Base-by-base conservation (phyloP, 176 grass and related monocot genomes). In the Ampelocalamus luodianensis region DNA sequence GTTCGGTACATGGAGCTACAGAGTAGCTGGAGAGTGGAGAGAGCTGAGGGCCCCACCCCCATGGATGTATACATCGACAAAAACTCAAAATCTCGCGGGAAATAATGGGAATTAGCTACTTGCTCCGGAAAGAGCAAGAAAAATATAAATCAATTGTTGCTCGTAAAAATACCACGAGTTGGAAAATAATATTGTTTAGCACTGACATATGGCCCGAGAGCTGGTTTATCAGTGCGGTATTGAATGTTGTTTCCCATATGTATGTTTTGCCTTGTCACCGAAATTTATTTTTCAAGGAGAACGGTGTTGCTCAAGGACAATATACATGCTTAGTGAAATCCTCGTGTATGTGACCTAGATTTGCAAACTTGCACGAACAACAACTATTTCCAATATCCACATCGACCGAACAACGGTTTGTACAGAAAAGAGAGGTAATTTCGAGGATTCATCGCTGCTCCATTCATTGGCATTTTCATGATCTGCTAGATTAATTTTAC, bases 1-100 rank as follows among this genome's bases (percentile, higher is more conserved):
- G 17, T 17, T 29, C 70, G 53, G 71, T 72, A 37, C 63, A 85
- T 15, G 61, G 63, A 85, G 73, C 34, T 62, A 49, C 11, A 48
- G 44, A 70, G 78, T 27, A 1, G 49, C 3, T n/a, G 32, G 32
- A 27, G 48, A 39, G 71, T 8, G 53, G 53, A 3, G 8, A n/a
- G 27, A 16, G 56, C 32, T 2, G 37, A 27, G 39, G 16, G 58
- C 23, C 34, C 7, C 32, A 34, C 32, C 29, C 29, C 29, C 8
- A 24, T 15, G 3, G n/a, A 24, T 6, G 32, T 3, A 34, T 72
- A 20, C 0, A 7, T 18, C 5, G 34, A 58, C 73, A 58, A 38
- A 32, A 32, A 55, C 50, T 55, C 4, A 17, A 56, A 59, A 11
- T 59, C 9, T 59, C 9, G 22, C 9, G 46, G 12, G 8, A 4